Base-by-base conservation (phyloP, 2,329 filamentous ascomycete genomes). In the Stromatinia cepivora region DNA sequence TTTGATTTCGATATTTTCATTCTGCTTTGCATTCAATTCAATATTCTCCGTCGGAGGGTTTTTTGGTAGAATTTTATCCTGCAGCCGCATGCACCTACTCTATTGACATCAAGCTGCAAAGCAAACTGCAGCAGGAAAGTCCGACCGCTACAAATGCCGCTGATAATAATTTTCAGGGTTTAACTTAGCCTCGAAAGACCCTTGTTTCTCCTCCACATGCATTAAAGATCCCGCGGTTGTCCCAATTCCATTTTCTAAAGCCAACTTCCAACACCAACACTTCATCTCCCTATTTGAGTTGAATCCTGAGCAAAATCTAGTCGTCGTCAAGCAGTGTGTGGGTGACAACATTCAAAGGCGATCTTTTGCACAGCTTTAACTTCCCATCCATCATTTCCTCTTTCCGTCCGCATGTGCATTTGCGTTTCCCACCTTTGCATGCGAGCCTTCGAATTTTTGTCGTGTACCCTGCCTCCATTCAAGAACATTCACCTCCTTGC, bases 191-290 rank as follows among this genome's bases (percentile, higher is more conserved):
- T 53, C 56, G 46, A 46, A 42, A 20, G 48, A 68, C 36, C 66
- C 59, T 64, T 64, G 66, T 20, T 48, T 56, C 50, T 63, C 48
- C 58, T 68, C 36, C 57, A 68, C 48, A 63, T 63, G 10, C 39
- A 31, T 42, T 28, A 17, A 15, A 50, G 20, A 28, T 48, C 25
- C 45, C 45, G 28, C 59, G n/a, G 22, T 46, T 48, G 11, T 45
- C 48, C 28, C 45, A 36, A 50, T 34, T 63, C 31, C 31, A 53
- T 45, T 13, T 56, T 20, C 11, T 42, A n/a, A 57, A 57, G 54
- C n/a, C 34, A 53, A 53, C n/a, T 54, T 34, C 48, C 59, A 54
- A 65, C 34, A 31, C 59, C 59, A 50, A 63, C 62, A 65, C 25
- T 31, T 3, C 48, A 54, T 52, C 61, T 63, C 36, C 28, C 22